These are phyloP conservation scores for Heterobasidion annosum DNA, from an alignment of 1,284 basidiomycete genomes.

Conservation along the genomic window DNA sequence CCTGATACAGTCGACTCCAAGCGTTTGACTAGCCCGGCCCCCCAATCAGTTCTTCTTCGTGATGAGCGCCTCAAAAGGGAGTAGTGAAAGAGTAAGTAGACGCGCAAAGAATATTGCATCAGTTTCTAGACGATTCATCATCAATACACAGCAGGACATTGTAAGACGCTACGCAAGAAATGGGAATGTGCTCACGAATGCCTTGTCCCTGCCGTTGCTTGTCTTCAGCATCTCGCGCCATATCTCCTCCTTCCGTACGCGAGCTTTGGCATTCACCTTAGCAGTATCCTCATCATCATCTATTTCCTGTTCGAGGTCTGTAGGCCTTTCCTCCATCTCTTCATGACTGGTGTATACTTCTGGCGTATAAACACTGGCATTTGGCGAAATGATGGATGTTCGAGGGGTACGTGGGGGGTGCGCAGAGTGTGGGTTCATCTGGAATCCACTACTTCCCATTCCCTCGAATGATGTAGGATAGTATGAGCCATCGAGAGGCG, in stretches of 20 bases:
- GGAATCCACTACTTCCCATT: conserved; percentile 43
- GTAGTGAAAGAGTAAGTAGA: conserved; percentile 64
- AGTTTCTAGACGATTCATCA: conserved; percentile 48
- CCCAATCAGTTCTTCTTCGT: conserved; percentile 37
- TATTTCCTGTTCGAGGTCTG: conserved; percentile 32
- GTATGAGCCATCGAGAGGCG: conserved; percentile 24
- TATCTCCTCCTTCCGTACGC: conserved; percentile 51
- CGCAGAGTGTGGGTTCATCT: conserved; percentile 69
- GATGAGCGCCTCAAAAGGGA: conserved; percentile 35
- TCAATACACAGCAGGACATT: not conserved
- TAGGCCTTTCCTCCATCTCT: conserved; percentile 22
- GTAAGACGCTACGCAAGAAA: not conserved
- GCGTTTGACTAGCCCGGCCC: conserved; percentile 45
- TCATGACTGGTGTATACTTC: conserved; percentile 29
- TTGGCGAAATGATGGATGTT: conserved; percentile 32
- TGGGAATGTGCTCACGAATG: conserved; percentile 48
- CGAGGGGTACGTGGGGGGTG: conserved; percentile 71
- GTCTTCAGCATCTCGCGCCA: conserved; percentile 72
- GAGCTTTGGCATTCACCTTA: conserved; percentile 30
- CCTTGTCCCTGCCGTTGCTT: conserved; percentile 71
- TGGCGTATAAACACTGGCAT: conserved; percentile 15
- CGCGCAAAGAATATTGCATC: conserved; percentile 68
- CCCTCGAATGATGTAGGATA: conserved; percentile 29
- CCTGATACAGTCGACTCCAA: conserved; percentile 52
- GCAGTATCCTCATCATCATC: conserved; percentile 26